Evolutionary conservation across 176 grass and related monocot genomes (phyloP).

Genomic region (Metroxylon sagu): DNA sequence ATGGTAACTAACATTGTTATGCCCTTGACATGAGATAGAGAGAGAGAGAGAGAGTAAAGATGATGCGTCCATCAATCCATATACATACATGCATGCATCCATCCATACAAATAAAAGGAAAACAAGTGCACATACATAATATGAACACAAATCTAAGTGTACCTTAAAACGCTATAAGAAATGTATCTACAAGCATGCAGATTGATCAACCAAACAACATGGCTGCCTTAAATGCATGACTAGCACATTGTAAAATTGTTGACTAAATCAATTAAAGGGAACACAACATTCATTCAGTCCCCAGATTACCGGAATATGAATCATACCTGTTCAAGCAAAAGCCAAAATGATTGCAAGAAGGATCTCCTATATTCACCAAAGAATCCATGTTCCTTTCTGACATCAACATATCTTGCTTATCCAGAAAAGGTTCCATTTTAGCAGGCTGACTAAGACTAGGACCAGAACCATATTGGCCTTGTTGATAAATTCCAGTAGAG

Average conservation of each 20-base stretch:
- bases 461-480: not conserved
- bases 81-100: too few relatives aligned
- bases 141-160: too few relatives aligned
- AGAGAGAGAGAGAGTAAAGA: slow-evolving; percentile 2
- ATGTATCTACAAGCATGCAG: too few relatives aligned
- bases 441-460: slow-evolving; percentile 8
- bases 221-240: not conserved
- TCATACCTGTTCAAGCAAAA: slow-evolving; percentile 77
- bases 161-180: too few relatives aligned
- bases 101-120: not conserved
- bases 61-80: not conserved
- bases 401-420: slow-evolving; percentile 37
- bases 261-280: not conserved
- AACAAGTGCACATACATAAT: not conserved
- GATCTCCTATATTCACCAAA: slow-evolving; percentile 23
- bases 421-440: slow-evolving; percentile 21
- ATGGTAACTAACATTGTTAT: too few relatives aligned
- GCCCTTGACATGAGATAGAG: not conserved
- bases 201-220: not conserved
- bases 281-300: too few relatives aligned
- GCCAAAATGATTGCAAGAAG: slow-evolving; percentile 30
- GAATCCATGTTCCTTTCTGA: slow-evolving; percentile 13
- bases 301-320: not conserved
- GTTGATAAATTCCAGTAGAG: slow-evolving; percentile 7
- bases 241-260: not conserved